These are phyloP conservation scores for Ampelomyces quisqualis DNA, from an alignment of 2,329 filamentous ascomycete genomes.

Conservation along the genomic window DNA sequence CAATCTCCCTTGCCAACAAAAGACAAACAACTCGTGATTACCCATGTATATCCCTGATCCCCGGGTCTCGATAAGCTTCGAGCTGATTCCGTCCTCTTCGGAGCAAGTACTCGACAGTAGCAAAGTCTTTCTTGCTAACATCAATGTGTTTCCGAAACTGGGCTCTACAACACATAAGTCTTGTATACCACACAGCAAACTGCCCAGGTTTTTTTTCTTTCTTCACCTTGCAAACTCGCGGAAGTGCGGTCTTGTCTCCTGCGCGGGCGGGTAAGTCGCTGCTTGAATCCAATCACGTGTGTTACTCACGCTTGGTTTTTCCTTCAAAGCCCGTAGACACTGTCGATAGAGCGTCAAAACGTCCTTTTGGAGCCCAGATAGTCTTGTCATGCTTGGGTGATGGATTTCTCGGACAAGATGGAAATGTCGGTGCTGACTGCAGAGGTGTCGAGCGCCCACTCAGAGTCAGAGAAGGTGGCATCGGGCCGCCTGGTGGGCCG, in stretches of 20 bases:
- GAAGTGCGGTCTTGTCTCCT: conserved; percentile 64
- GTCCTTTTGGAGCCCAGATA: conserved; percentile 88
- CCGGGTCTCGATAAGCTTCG: conserved; percentile 75
- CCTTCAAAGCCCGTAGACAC: conserved; percentile 77
- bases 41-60: conserved; percentile 75
- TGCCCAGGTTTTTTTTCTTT: conserved; percentile 7
- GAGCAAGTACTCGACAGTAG: conserved; percentile 79
- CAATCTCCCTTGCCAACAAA: too few relatives aligned
- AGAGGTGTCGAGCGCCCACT: too few relatives aligned
- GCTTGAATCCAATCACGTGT: too few relatives aligned
- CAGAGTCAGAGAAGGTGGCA: too few relatives aligned
- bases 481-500: too few relatives aligned
- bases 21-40: too few relatives aligned
- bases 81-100: conserved; percentile 80
- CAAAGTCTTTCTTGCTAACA: conserved; percentile 81
- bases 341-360: conserved; percentile 82
- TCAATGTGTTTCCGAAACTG: conserved; percentile 73
- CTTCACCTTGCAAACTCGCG: conserved; percentile 66
- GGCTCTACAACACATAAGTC: conserved; percentile 49
- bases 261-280: too few relatives aligned
- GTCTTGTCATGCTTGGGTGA: conserved; percentile 50
- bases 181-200: neutral
- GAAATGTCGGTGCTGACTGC: too few relatives aligned
- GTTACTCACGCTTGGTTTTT: conserved; percentile 70
- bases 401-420: too few relatives aligned